phyloP scores from a whole-genome alignment of 2,329 filamentous ascomycete species.

The Epichloe coenophiala region DNA sequence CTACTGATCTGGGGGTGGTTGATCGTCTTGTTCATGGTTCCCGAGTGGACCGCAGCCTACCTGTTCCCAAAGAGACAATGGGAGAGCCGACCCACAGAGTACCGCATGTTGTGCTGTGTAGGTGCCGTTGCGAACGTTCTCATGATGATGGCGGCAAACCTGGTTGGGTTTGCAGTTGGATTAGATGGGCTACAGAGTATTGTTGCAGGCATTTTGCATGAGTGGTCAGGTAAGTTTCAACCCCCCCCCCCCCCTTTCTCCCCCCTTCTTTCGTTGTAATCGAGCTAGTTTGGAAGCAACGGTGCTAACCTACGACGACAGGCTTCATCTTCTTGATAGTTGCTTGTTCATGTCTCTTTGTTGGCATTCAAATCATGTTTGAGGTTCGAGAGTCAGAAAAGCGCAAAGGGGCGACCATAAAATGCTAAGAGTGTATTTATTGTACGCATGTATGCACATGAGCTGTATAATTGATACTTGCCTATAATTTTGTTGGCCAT shows the following conservation, averaged over 20 bases:
- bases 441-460: not conserved
- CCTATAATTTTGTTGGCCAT: not conserved
- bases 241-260: too few species aligned
- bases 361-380: constrained; percentile 90
- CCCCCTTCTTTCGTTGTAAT: not conserved
- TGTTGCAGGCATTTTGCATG: constrained; percentile 59
- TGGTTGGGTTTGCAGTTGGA: constrained; percentile 90
- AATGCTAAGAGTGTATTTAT: constrained; percentile 35
- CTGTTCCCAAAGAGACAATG: constrained; percentile 64
- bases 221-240: constrained; percentile 46
- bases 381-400: constrained; percentile 79
- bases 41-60: constrained; percentile 60
- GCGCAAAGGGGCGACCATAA: constrained; percentile 68
- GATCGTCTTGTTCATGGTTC: constrained; percentile 83
- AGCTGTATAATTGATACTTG: too few species aligned
- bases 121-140: constrained; percentile 75
- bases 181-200: constrained; percentile 74
- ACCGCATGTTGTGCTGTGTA: constrained; percentile 66
- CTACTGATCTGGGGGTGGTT: constrained; percentile 96
- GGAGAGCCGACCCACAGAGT: constrained; percentile 54
- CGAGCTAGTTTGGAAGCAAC: not conserved
- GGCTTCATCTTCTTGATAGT: constrained; percentile 60
- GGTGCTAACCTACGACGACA: constrained; percentile 15
- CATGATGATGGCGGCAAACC: constrained; percentile 92
- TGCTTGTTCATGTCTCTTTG: constrained; percentile 65